These are phyloP conservation scores for Remersonia thermophila DNA, from an alignment of 2,329 filamentous ascomycete genomes.

Conservation along the genomic window DNA sequence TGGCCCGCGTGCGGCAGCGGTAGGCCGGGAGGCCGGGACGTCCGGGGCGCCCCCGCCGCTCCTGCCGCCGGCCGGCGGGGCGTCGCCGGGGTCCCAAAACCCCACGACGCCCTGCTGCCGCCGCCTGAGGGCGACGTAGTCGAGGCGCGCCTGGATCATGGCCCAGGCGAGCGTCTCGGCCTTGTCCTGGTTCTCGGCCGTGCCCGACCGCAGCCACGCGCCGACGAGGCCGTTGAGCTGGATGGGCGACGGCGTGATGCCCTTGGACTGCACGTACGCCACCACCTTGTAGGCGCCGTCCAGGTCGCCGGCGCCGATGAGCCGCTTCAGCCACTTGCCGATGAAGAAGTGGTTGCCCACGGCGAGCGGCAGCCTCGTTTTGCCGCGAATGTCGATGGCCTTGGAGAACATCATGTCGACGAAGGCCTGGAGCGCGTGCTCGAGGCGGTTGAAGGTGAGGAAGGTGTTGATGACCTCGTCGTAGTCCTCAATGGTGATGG, in stretches of 20 bases:
- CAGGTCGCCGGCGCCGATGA: slow-evolving; percentile 60
- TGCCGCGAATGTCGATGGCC: slow-evolving; percentile 34
- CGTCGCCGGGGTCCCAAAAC: slow-evolving; percentile 13
- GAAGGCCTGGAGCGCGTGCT: slow-evolving; percentile 63
- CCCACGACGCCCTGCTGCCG: slow-evolving; percentile 20
- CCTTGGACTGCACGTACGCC: slow-evolving; percentile 59
- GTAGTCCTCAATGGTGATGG: slow-evolving; percentile 62
- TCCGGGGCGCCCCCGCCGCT: not conserved
- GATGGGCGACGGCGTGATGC: slow-evolving; percentile 55
- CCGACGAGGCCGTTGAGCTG: slow-evolving; percentile 76
- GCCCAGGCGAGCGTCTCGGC: slow-evolving; percentile 61
- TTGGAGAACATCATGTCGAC: slow-evolving; percentile 76
- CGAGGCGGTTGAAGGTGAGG: slow-evolving; percentile 49
- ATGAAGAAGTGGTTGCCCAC: slow-evolving; percentile 69
- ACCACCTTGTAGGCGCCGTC: slow-evolving; percentile 62
- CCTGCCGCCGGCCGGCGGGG: slow-evolving; percentile 2
- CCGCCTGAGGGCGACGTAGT: slow-evolving; percentile 43
- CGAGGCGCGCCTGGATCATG: slow-evolving; percentile 60
- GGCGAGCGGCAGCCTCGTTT: slow-evolving; percentile 31
- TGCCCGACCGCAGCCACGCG: slow-evolving; percentile 58
- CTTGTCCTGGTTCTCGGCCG: slow-evolving; percentile 38
- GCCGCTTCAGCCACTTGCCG: slow-evolving; percentile 76
- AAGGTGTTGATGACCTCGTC: slow-evolving; percentile 63
- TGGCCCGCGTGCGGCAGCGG: slow-evolving; percentile 43
- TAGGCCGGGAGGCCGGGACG: slow-evolving; percentile 15